A percentile compares a stretch with the other conserved stretches of the same genome.
Conservation (phyloP, 768 basidiomycete species). For the Calocybe indica region DNA sequence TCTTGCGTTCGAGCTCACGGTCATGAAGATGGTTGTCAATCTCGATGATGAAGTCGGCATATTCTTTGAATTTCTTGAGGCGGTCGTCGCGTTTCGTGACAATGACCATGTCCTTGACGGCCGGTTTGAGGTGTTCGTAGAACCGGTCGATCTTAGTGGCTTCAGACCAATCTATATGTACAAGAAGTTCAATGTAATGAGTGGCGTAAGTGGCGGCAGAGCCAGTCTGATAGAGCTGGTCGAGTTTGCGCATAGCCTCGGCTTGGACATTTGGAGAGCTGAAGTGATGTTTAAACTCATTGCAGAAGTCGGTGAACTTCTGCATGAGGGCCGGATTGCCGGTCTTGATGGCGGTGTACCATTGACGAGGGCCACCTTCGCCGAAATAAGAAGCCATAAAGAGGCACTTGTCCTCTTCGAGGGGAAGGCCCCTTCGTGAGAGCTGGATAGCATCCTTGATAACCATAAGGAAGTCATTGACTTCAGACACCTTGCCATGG, state of each 20-base stretch:
- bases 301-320: constrained; percentile 17
- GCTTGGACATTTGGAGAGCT: constrained; percentile 18
- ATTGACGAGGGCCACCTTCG: no score
- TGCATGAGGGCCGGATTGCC: constrained; percentile 14
- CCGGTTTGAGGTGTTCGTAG: constrained; percentile 21
- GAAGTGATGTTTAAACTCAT: constrained; percentile 21
- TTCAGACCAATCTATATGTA: constrained; percentile 22
- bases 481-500: constrained; percentile 9
- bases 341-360: constrained; percentile 21
- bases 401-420: constrained; percentile 19
- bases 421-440: constrained; percentile 12
- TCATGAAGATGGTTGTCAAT: constrained; percentile 21
- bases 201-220: constrained; percentile 20
- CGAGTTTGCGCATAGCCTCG: constrained; percentile 19
- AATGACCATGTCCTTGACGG: constrained; percentile 18
- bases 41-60: constrained; percentile 12
- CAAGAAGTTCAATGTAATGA: constrained; percentile 18
- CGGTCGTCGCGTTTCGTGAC: no score
- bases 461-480: constrained; percentile 15
- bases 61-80: constrained; percentile 13
- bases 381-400: no score
- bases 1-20: constrained; percentile 9
- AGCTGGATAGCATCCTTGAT: constrained; percentile 18
- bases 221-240: constrained; percentile 23
- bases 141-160: constrained; percentile 26